Base-by-base conservation (phyloP, 2,329 filamentous ascomycete genomes). In the Botrytis tulipae region DNA sequence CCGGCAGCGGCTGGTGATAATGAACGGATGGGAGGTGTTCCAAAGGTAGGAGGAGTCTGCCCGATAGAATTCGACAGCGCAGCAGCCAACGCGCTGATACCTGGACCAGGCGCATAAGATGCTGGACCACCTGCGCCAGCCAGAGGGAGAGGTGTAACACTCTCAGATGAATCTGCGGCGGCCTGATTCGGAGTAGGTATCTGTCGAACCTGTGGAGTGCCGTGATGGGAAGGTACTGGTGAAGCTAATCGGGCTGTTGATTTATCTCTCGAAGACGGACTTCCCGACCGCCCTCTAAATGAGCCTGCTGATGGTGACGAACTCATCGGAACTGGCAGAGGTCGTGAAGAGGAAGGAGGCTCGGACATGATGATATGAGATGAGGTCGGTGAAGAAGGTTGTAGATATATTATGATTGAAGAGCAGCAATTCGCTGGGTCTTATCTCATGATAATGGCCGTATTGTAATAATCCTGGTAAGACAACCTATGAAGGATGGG, bases 51-150 rank as follows among this genome's bases (percentile, higher is more conserved):
- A 29, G 93, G 92, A 40, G 90, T 90, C 67, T 88, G 88, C 75
- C 91, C 92, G 54, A 92, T 84, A 18, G 91, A 92, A 78, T 92
- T 90, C 74, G 92, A 92, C 76, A 98, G 85, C n/a, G 94, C 95
- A 40, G 93, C 93, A 51, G 95, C 94, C 72, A 98, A 88, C 75
- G 94, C 95, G 40, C 95, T 98, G 67, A 94, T 89, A 37, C 94
- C 94, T 10, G 94, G 94, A 0, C 93, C 94, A 10, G 91, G 89
- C 68, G 89, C 91, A 35, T 89, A 87, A 76, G 85, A 77, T 73
- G 82, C 82, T 76, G 84, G 85, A 71, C 87, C 87, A 74, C 89
- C 91, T 46, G 59, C 59, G n/a, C 69, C 69, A 65, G 69, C 69
- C 29, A 72, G 71, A 14, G 91, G 86, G 54, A 97, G 86, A 54